phyloP scores from a whole-genome alignment of 257 asterid species.

The Cinchona pubescens region DNA sequence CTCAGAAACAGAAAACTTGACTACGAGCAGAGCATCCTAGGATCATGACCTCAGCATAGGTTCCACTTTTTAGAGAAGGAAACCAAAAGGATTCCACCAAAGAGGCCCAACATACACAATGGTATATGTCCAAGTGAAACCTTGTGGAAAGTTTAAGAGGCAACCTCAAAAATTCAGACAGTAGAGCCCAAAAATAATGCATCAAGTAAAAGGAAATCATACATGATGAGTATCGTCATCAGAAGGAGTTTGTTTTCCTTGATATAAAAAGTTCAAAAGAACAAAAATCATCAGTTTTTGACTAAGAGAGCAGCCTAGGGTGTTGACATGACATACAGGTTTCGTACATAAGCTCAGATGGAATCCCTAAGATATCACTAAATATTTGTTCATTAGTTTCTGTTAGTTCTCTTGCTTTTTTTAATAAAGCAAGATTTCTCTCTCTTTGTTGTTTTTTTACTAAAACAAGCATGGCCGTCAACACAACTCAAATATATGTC shows the following conservation, averaged over 20 bases:
- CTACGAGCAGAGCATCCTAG: neutral
- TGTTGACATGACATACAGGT: neutral
- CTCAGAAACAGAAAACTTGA: neutral
- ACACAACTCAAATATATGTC: neutral
- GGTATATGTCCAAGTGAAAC: neutral
- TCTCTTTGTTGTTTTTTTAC: no score
- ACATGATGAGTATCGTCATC: neutral
- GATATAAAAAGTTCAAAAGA: neutral
- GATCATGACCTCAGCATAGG: neutral
- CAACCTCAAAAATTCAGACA: neutral
- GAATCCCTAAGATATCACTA: neutral
- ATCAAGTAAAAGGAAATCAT: neutral
- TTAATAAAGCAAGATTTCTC: neutral
- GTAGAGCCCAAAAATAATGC: neutral
- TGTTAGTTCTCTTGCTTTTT: neutral
- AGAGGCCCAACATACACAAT: neutral
- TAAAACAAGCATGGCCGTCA: neutral
- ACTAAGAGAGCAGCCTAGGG: neutral
- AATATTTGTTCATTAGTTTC: neutral
- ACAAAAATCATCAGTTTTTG: neutral
- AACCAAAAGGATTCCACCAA: neutral
- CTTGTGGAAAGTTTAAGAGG: neutral
- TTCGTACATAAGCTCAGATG: neutral
- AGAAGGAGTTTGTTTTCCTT: neutral
- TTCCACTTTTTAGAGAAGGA: neutral